Evolutionary conservation across 1,284 basidiomycete genomes (phyloP), one percentile per base, ranked within the genome.

Genomic region (Earliella scabrosa): DNA sequence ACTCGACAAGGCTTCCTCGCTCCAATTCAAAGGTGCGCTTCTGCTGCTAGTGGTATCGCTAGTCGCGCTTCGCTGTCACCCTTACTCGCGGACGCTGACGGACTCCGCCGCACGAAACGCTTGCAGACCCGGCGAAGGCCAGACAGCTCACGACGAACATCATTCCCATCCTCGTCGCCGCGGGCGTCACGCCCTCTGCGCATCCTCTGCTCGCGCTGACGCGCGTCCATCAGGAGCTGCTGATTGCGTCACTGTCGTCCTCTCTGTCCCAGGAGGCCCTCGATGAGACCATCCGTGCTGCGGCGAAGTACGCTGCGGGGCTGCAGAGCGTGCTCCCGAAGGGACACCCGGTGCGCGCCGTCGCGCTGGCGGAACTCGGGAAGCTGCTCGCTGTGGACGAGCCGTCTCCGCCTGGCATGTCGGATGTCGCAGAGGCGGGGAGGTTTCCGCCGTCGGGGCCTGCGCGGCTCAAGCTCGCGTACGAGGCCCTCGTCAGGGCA

Each of bases 351-450:
- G 82, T 89, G 0, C 80, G 91, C 4, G 93, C 83, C 0, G 73
- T 97, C 34, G 85, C 90, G 4, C 75, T 90, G 6, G 86, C 89
- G 2, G 93, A 95, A 67, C 76, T 93, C 16, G 93, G 91, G 0
- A 95, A 94, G 70, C 74, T 95, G 3, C 77, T 95, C 6, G 81
- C 85, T 0, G 87, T 92, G 0, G 91, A 93, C 64, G 88, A 91
- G 67, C 84, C 83, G 0, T 67, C 68, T 32, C 82, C 76, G 16
- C 54, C 58, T 43, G 43, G 52, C 35, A 20, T 29, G 27, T 23
- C 59, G 32, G 45, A 55, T n/a, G 39, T 21, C 35, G 45, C 26
- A 41, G 41, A 40, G 16, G 59, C 43, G 54, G 65, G 13, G 43
- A 36, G 67, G 2, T 89, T 86, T 66, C 89, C 89, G 2, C 88